Evolutionary conservation across 2,329 filamentous ascomycete genomes (phyloP).

Genomic region (Aspergillus ochraceus): DNA sequence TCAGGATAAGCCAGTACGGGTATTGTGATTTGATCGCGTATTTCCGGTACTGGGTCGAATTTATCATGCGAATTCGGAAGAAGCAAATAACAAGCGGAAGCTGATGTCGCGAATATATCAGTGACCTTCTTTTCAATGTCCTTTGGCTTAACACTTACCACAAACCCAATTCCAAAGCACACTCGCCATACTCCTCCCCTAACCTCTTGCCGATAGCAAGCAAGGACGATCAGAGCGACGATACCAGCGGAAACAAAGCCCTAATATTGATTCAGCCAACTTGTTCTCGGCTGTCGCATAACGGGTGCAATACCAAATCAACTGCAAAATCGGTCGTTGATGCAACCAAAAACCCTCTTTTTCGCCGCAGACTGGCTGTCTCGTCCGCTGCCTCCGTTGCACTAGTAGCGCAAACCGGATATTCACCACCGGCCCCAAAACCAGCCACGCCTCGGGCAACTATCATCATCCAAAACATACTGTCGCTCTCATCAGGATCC

Average conservation of each 20-base stretch:
- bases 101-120: slow-evolving; percentile 10
- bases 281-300: too few species aligned
- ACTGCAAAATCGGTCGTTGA: slow-evolving; percentile 27
- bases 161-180: slow-evolving; percentile 51
- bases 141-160: slow-evolving; percentile 23
- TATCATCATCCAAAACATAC: slow-evolving; percentile 55
- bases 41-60: slow-evolving; percentile 52
- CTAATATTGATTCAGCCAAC: slow-evolving; percentile 4
- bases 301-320: slow-evolving; percentile 15
- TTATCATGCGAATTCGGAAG: slow-evolving; percentile 55
- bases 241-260: slow-evolving; percentile 26
- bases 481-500: slow-evolving; percentile 1
- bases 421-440: slow-evolving; percentile 45
- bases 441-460: slow-evolving; percentile 26
- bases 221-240: slow-evolving; percentile 27
- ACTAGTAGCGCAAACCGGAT: slow-evolving; percentile 30
- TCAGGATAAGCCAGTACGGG: slow-evolving; percentile 51
- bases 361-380: slow-evolving; percentile 18
- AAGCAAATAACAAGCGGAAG: slow-evolving; percentile 53
- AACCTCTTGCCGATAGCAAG: slow-evolving; percentile 20
- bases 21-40: slow-evolving; percentile 48
- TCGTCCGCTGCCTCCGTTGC: slow-evolving; percentile 29
- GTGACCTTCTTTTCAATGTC: not conserved
- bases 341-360: slow-evolving; percentile 27
- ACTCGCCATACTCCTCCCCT: slow-evolving; percentile 49